phyloP scores from a whole-genome alignment of 306 rosid species.

The Cicer pinnatifidum region DNA sequence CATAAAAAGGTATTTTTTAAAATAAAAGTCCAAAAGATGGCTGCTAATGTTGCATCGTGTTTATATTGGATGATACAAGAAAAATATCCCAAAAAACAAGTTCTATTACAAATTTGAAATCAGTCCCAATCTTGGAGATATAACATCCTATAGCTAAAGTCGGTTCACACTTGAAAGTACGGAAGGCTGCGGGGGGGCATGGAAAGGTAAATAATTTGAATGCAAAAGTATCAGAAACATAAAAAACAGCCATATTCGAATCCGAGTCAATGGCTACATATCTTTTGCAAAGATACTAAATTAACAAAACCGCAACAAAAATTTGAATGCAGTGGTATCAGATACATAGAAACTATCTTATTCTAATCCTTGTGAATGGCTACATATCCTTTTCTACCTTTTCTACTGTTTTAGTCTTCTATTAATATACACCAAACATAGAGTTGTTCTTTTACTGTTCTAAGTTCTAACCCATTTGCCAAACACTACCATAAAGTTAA shows the following conservation, averaged over 20 bases:
- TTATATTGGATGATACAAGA: neutral
- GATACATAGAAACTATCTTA: too few species aligned
- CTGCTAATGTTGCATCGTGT: neutral
- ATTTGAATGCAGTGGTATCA: too few species aligned
- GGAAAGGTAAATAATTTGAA: conserved; percentile 14
- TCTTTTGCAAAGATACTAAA: conserved; percentile 23
- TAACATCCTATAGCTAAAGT: neutral
- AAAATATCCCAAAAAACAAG: neutral
- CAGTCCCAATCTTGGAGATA: neutral
- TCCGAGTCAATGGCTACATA: neutral
- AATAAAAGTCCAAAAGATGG: conserved; percentile 2
- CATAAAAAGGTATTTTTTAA: neutral
- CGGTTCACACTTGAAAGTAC: neutral
- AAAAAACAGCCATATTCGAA: conserved; percentile 15
- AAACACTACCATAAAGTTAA: neutral
- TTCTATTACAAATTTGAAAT: conserved; percentile 14
- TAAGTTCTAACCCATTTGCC: neutral
- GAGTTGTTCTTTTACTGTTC: neutral
- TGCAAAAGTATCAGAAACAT: neutral
- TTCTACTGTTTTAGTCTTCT: neutral
- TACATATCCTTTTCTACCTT: neutral
- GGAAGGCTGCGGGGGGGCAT: neutral
- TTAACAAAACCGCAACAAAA: conserved; percentile 2
- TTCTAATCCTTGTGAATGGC: too few species aligned
- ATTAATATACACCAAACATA: neutral